Percentiles rank a stretch among this genome's conserved stretches.
Conservation (phyloP, 2,329 filamentous ascomycete genomes). For the Chrysoporthe puriensis region DNA sequence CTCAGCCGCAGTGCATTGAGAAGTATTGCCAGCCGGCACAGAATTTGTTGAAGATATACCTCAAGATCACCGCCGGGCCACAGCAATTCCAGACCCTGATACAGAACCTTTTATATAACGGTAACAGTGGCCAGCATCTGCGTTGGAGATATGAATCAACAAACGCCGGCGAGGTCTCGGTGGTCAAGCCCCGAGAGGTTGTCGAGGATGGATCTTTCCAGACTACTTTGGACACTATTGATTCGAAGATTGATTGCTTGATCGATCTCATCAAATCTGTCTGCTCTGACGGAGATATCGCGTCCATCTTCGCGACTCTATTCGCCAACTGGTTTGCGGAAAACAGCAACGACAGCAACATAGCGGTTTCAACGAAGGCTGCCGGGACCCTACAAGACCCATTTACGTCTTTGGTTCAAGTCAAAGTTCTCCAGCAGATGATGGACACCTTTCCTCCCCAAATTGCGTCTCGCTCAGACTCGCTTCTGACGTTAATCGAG, state of each 20-base stretch:
- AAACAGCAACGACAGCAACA: slow-evolving; percentile 33
- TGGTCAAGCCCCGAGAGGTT: slow-evolving; percentile 42
- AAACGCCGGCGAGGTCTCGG: slow-evolving; percentile 54
- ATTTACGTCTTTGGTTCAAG: slow-evolving; percentile 55
- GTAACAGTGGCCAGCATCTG: slow-evolving; percentile 41
- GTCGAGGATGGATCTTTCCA: slow-evolving; percentile 29
- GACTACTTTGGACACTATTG: slow-evolving; percentile 49
- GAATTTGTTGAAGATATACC: slow-evolving; percentile 58
- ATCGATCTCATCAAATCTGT: slow-evolving; percentile 53
- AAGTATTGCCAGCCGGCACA: slow-evolving; percentile 50
- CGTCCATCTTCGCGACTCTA: slow-evolving; percentile 62
- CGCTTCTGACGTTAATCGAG: slow-evolving; percentile 66
- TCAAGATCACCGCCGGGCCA: slow-evolving; percentile 58
- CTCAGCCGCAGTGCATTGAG: slow-evolving; percentile 40
- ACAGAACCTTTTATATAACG: slow-evolving; percentile 59
- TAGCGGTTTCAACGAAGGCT: slow-evolving; percentile 34
- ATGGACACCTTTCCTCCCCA: slow-evolving; percentile 66
- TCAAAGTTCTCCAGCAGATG: slow-evolving; percentile 67
- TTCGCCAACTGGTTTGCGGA: slow-evolving; percentile 60
- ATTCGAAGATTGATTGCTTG: slow-evolving; percentile 52
- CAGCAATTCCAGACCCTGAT: slow-evolving; percentile 55
- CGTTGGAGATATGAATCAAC: slow-evolving; percentile 58
- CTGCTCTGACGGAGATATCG: slow-evolving; percentile 59
- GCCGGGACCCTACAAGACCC: slow-evolving; percentile 43
- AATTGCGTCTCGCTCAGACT: slow-evolving; percentile 65